A percentile compares a stretch with the other conserved stretches of the same genome.
Conservation (phyloP, 139 green algal species). For the Chlamydomonas urium region DNA sequence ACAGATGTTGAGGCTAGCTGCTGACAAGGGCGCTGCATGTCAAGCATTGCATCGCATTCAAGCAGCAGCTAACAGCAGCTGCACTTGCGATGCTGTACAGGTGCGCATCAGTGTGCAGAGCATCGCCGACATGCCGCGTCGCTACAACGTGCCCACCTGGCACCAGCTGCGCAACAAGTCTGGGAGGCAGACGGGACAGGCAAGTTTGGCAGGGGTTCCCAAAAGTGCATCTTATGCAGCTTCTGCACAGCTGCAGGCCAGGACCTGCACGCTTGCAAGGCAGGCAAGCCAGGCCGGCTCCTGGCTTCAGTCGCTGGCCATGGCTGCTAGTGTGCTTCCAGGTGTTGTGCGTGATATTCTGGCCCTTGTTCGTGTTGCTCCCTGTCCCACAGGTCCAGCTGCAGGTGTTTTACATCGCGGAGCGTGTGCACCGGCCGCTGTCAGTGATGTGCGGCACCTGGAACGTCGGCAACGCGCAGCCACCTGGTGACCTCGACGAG, state of each 20-base stretch:
- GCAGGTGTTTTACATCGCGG: constrained; percentile 34
- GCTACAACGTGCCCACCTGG: constrained; percentile 18
- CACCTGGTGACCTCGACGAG: constrained; percentile 16
- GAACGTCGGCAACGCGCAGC: constrained; percentile 45
- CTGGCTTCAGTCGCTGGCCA: not conserved
- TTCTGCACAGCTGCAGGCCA: not conserved
- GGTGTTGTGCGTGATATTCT: not conserved
- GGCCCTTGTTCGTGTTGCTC: not conserved
- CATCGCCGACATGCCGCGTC: constrained; percentile 20
- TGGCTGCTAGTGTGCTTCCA: not conserved
- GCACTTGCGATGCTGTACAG: no score
- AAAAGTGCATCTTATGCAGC: not conserved
- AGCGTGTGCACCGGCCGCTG: constrained; percentile 31
- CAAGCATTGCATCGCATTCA: no score
- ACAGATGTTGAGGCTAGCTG: no score
- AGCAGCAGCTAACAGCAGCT: no score
- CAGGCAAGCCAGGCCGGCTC: no score
- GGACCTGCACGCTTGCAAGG: not conserved
- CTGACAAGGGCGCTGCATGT: no score
- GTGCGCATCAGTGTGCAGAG: constrained; percentile 22
- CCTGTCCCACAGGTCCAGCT: constrained; percentile 21
- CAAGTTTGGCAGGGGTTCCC: not conserved
- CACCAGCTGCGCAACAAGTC: constrained; percentile 16
- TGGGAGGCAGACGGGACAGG: not conserved
- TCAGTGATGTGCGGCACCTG: constrained; percentile 36